Evolutionary conservation across 805 yeast species (phyloP).

Genomic region (Starmera amethionina): DNA sequence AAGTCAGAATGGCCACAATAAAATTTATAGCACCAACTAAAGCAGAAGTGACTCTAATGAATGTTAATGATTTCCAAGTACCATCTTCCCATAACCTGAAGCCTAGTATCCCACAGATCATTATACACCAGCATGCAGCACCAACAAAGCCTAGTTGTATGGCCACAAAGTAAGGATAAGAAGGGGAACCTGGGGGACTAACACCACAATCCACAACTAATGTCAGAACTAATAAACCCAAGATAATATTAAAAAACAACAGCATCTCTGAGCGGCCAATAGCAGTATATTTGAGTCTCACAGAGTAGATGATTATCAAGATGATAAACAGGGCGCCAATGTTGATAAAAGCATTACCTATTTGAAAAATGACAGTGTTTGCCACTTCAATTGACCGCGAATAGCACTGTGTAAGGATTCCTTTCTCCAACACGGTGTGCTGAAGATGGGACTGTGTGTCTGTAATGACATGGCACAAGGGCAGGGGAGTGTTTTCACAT

Average conservation of each 20-base stretch:
- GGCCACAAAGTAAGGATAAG: slow-evolving; percentile 78
- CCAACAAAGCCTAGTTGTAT: slow-evolving; percentile 69
- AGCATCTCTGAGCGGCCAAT: slow-evolving; percentile 87
- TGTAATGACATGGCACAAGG: slow-evolving; percentile 69
- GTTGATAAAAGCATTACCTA: slow-evolving; percentile 82
- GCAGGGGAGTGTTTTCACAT: slow-evolving; percentile 64
- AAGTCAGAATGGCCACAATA: slow-evolving; percentile 60
- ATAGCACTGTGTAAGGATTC: slow-evolving; percentile 71
- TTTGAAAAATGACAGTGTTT: slow-evolving; percentile 82
- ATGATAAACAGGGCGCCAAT: slow-evolving; percentile 60
- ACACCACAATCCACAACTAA: slow-evolving; percentile 89
- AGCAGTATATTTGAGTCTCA: slow-evolving; percentile 84
- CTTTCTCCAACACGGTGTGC: slow-evolving; percentile 31
- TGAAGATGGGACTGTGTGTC: slow-evolving; percentile 26
- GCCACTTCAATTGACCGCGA: slow-evolving; percentile 82
- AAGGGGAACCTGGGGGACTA: slow-evolving; percentile 68
- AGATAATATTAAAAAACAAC: slow-evolving; percentile 52
- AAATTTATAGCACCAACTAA: slow-evolving; percentile 57
- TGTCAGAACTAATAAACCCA: slow-evolving; percentile 50
- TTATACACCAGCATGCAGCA: slow-evolving; percentile 58
- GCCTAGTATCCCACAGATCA: slow-evolving; percentile 70
- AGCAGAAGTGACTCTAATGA: slow-evolving; percentile 40
- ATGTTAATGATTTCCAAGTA: slow-evolving; percentile 50
- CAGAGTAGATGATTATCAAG: slow-evolving; percentile 63
- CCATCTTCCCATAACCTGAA: slow-evolving; percentile 97